Base-by-base conservation (phyloP, 495 filamentous ascomycete species). In the Bacidia gigantensis region DNA sequence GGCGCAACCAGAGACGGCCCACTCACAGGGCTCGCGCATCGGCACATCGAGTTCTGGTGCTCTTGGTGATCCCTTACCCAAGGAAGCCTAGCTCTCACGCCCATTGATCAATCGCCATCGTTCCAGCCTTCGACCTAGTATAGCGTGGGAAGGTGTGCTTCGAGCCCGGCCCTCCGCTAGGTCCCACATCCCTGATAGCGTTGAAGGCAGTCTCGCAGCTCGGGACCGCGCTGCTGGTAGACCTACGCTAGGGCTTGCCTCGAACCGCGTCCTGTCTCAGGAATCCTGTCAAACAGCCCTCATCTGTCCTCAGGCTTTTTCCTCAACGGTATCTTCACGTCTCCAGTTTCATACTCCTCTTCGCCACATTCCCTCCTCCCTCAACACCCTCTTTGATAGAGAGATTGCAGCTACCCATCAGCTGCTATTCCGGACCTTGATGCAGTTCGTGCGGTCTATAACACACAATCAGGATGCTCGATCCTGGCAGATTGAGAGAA, bases 31-130 rank as follows among this genome's bases (percentile, higher is more conserved):
- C 47, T 23, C 23, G 47, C 29, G 47, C 47, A 47, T 26, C 29
- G 29, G 29, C 29, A 35, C 14, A 7, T 35, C 14, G 7, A 35
- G n/a, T n/a, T n/a, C n/a, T n/a, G n/a, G 32, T 39, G 10, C n/a
- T 22, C 20, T 7, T 20, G 47, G 9, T 25, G 22, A 50, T 50
- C 47, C 25, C 24, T 50, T 50, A 38, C 47, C 32, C 29, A n/a
- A 21, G 22, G 20, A 7, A 0, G 20, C n/a, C 47, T 50, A 50
- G 47, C 26, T 38, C 17, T 11, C n/a, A 21, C 14, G 1, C 49
- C 46, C 46, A 57, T 54, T 54, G 51, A 50, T 50, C 55, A 57
- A 54, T 57, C 55, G 55, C 55, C 20, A 53, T 44, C 45, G 39
- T 57, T 57, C 55, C 55, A 50, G 51, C 45, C 26, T 9, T 25